Base-by-base conservation (phyloP, 2,329 filamentous ascomycete genomes). In the Colletotrichum incanum region DNA sequence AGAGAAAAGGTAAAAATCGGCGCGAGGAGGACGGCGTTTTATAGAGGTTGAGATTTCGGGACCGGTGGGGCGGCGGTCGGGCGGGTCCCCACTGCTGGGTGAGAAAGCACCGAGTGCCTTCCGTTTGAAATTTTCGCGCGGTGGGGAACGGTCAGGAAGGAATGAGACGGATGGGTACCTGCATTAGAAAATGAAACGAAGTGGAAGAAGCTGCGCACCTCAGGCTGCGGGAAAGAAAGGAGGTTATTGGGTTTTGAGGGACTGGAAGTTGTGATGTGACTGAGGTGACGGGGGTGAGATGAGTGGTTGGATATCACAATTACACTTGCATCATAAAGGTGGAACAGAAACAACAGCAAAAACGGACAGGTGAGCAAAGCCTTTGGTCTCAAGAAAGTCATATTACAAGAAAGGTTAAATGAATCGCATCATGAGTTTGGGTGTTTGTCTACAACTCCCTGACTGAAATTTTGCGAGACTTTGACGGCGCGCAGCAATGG, bases 1-100 rank as follows among this genome's bases (percentile, higher is more conserved):
- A 81, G 84, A 84, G 79, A 79, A 78, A 74, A 55, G 2, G 28
- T 68, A 82, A 84, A 81, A 72, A 56, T 20, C 45, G 11, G 74
- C 78, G 76, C 75, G 79, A 74, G 69, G 62, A 45, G 75, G 20
- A 14, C 59, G 37, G 14, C 16, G 34, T 79, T 87, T 84, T 87
- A 87, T 87, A 88, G 56, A 41, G 12, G 28, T 50, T 47, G 43
- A 49, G 28, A 61, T 49, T 37, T 50, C 28, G 31, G 59, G 1
- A 7, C 4, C 0, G 45, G 59, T 50, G 59, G 59, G 45, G 59
- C n/a, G 45, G 45, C n/a, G n/a, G 59, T 41, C n/a, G 43, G 34
- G 20, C 31, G 45, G 45, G 14, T 18, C 54, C 34, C 54, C 34
- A 58, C 59, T n/a, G 31, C 43, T 39, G 43, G 43, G n/a, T n/a